These are phyloP conservation scores for Cercospora nicotianae DNA, from an alignment of 2,329 filamentous ascomycete genomes.

Conservation along the genomic window DNA sequence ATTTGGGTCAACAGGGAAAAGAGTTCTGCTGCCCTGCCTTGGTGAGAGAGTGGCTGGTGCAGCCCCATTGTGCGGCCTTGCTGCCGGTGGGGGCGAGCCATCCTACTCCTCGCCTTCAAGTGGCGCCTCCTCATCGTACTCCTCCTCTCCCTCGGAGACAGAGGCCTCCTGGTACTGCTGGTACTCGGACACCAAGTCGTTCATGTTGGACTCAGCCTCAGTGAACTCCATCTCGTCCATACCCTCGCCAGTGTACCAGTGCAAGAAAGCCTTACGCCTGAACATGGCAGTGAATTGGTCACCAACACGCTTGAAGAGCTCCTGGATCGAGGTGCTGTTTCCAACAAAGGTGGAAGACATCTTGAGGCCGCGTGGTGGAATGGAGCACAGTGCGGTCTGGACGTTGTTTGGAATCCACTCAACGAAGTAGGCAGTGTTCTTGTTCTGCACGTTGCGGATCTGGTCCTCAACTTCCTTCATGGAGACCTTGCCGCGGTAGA, in stretches of 20 bases:
- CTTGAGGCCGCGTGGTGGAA: constrained; percentile 94
- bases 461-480: constrained; percentile 99
- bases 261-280: constrained; percentile 99
- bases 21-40: neutral
- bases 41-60: neutral
- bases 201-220: constrained; percentile 99
- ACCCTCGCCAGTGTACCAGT: constrained; percentile 99
- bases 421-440: constrained; percentile 99
- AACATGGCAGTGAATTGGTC: constrained; percentile 99
- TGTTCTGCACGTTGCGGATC: constrained; percentile 99
- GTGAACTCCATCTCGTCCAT: constrained; percentile 99
- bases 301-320: constrained; percentile 99
- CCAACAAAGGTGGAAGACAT: constrained; percentile 99
- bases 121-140: constrained; percentile 83
- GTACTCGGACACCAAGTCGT: constrained; percentile 98
- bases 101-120: constrained; percentile 69
- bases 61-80: neutral
- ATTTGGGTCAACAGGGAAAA: neutral
- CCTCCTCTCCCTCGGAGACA: constrained; percentile 95
- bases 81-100: constrained; percentile 2
- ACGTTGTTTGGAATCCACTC: constrained; percentile 99
- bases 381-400: constrained; percentile 97
- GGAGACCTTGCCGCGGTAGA: constrained; percentile 99
- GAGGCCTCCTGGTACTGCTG: constrained; percentile 99
- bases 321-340: constrained; percentile 99